These are phyloP conservation scores for Colletotrichum ledebouriae DNA, from an alignment of 2,329 filamentous ascomycete species.

Conservation along the genomic window DNA sequence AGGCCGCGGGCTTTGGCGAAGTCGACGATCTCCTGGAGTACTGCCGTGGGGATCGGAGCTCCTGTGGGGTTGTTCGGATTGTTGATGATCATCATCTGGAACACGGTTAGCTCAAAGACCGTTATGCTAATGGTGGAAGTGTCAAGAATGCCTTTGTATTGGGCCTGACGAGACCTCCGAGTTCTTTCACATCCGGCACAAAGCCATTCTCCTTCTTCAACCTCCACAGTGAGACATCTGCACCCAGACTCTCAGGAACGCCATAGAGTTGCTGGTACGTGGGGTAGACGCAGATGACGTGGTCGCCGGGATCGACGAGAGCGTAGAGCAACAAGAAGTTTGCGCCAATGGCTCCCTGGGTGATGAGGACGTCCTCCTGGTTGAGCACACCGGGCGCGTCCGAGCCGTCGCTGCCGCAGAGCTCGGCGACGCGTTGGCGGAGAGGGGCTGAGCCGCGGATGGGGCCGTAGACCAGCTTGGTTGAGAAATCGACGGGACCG, in stretches of 20 bases:
- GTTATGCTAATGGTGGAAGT: neutral
- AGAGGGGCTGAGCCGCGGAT: slow-evolving; percentile 77
- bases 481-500: slow-evolving; percentile 61
- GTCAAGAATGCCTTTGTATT: slow-evolving; percentile 75
- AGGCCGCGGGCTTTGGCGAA: slow-evolving; percentile 74
- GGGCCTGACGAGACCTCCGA: slow-evolving; percentile 72
- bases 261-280: slow-evolving; percentile 86
- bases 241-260: slow-evolving; percentile 79
- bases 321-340: slow-evolving; percentile 82
- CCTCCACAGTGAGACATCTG: slow-evolving; percentile 81
- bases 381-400: slow-evolving; percentile 41
- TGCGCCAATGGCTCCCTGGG: slow-evolving; percentile 81
- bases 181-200: slow-evolving; percentile 73
- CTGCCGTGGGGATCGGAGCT: slow-evolving; percentile 72
- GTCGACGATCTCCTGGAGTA: slow-evolving; percentile 72
- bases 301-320: slow-evolving; percentile 77
- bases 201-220: slow-evolving; percentile 73
- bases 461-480: slow-evolving; percentile 77
- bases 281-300: slow-evolving; percentile 86
- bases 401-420: slow-evolving; percentile 70
- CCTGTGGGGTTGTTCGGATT: slow-evolving; percentile 91
- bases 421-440: slow-evolving; percentile 72
- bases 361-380: slow-evolving; percentile 76
- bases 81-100: slow-evolving; percentile 67
- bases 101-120: slow-evolving; percentile 16